Percentiles rank a stretch among this genome's conserved stretches.
Evolutionary conservation across 495 filamentous ascomycete species (phyloP).

Genomic region (Pyronema omphalodes): DNA sequence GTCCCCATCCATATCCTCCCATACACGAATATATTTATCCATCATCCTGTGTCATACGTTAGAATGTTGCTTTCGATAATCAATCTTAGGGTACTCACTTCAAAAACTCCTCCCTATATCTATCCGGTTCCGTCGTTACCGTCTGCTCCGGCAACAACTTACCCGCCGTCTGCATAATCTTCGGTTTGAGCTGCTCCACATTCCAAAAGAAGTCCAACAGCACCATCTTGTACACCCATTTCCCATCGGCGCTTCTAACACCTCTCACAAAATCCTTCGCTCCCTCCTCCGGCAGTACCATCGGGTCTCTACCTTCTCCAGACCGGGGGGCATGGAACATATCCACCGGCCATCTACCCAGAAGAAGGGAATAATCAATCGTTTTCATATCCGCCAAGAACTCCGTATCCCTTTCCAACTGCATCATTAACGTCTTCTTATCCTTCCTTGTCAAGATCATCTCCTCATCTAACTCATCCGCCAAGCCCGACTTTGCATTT

Average conservation of each 20-base stretch:
- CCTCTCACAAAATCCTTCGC: constrained; percentile 11
- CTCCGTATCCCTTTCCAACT: constrained; percentile 17
- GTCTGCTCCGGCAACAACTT: constrained; percentile 20
- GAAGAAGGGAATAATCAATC: constrained; percentile 22
- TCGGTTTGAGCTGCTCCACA: constrained; percentile 17
- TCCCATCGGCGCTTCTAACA: constrained; percentile 17
- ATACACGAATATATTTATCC: neutral
- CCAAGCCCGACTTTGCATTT: constrained; percentile 18
- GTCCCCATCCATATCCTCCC: neutral
- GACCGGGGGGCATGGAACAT: constrained; percentile 13
- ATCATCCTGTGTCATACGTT: neutral
- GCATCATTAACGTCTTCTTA: constrained; percentile 14
- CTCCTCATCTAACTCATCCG: constrained; percentile 21
- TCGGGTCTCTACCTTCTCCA: constrained; percentile 7
- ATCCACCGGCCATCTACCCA: constrained; percentile 21
- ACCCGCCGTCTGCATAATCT: constrained; percentile 18
- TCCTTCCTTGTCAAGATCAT: constrained; percentile 13
- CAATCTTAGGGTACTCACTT: constrained; percentile 3
- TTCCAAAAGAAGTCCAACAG: constrained; percentile 24
- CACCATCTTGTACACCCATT: constrained; percentile 22
- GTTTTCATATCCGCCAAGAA: constrained; percentile 22
- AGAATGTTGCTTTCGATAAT: neutral
- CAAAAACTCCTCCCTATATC: constrained; percentile 20
- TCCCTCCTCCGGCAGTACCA: constrained; percentile 6
- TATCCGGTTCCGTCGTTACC: constrained; percentile 17